A percentile compares a stretch with the other conserved stretches of the same genome.
These are phyloP conservation scores for Fusarium veterinarium DNA, from an alignment of 2,329 filamentous ascomycete genomes.

Conservation along the genomic window DNA sequence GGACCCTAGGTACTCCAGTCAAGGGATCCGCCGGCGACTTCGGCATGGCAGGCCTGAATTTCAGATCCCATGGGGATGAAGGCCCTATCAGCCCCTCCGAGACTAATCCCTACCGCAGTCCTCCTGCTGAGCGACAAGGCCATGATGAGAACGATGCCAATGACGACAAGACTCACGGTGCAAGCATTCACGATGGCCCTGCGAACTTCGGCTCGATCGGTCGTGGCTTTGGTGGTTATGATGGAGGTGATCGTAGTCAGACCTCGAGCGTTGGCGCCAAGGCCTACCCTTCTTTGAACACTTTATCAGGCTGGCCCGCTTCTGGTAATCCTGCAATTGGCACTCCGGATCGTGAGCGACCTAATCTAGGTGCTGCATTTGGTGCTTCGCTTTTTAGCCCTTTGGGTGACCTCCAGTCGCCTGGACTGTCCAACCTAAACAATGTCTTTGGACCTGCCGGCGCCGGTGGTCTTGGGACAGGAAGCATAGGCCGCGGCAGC, in stretches of 20 bases:
- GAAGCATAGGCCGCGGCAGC: constrained; percentile 79
- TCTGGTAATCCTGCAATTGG: constrained; percentile 68
- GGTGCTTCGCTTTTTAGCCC: constrained; percentile 85
- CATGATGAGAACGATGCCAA: constrained; percentile 70
- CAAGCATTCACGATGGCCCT: constrained; percentile 51
- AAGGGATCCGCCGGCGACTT: constrained; percentile 69
- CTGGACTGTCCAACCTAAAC: constrained; percentile 73
- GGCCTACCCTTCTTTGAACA: constrained; percentile 72
- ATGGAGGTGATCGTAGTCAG: constrained; percentile 89
- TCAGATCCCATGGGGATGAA: constrained; percentile 67
- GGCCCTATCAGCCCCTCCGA: constrained; percentile 90
- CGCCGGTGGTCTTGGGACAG: constrained; percentile 65
- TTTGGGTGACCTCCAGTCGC: constrained; percentile 82
- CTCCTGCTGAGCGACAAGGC: constrained; percentile 78
- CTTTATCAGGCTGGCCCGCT: constrained; percentile 71
- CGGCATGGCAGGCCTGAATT: constrained; percentile 70
- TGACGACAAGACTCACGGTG: constrained; percentile 60
- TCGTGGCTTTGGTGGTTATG: constrained; percentile 65
- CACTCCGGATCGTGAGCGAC: constrained; percentile 74
- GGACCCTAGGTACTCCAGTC: constrained; percentile 64
- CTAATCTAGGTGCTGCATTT: constrained; percentile 69
- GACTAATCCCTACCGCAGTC: constrained; percentile 96
- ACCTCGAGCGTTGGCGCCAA: constrained; percentile 89
- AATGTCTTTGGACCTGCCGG: constrained; percentile 76
- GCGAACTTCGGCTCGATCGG: constrained; percentile 65